Conservation (phyloP, 139 green algal genomes). For the Edaphochlamys debaryana region DNA sequence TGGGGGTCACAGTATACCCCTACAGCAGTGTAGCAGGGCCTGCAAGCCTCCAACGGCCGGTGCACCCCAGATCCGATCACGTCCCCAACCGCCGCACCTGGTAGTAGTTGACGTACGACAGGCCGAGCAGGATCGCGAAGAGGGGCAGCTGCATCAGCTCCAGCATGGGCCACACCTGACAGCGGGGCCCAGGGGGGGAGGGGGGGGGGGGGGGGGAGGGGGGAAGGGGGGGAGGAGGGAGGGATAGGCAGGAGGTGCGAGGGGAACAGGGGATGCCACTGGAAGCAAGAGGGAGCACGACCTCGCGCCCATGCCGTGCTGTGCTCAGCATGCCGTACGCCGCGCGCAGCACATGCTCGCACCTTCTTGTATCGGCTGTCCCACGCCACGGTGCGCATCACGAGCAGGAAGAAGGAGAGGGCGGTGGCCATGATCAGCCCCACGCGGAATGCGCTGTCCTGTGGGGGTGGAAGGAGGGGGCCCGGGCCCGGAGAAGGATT, state of each 20-base stretch:
- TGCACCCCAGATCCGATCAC: no score
- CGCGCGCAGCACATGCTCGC: not conserved
- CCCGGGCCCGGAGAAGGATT: no score
- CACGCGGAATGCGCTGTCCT: conserved; percentile 33
- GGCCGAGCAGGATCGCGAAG: conserved; percentile 37
- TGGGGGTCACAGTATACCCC: no score
- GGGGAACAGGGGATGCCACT: no score
- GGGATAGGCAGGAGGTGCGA: no score
- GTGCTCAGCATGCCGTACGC: no score
- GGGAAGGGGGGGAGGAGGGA: not conserved
- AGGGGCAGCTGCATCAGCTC: conserved; percentile 24
- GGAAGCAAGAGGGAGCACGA: no score
- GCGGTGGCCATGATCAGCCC: conserved; percentile 30
- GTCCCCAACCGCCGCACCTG: conserved; percentile 3
- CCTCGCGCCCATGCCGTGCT: no score
- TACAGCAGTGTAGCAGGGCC: no score
- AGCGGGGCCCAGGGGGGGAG: not conserved
- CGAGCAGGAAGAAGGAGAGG: conserved; percentile 7
- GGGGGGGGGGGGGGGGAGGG: not conserved
- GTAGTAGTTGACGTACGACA: conserved; percentile 30
- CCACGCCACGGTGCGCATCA: conserved; percentile 41
- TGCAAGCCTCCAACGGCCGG: no score
- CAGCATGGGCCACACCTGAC: conserved; percentile 39
- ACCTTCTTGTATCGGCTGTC: conserved; percentile 45
- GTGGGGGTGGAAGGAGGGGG: not conserved